These are phyloP conservation scores for Euphorbia lathyris DNA, from an alignment of 345 rosid genomes.

Conservation along the genomic window DNA sequence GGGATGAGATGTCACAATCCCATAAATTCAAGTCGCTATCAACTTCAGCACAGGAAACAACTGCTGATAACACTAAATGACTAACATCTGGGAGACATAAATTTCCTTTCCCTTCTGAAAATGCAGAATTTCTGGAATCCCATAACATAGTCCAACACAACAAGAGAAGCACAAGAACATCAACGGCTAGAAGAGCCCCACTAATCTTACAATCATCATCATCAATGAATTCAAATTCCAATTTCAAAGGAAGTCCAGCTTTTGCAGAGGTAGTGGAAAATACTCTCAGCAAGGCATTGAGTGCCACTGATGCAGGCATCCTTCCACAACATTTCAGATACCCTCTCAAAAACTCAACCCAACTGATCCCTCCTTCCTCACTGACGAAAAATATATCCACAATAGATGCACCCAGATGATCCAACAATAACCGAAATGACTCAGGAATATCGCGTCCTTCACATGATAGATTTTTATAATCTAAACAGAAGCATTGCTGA, in stretches of 20 bases:
- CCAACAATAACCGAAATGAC: slow-evolving; percentile 46
- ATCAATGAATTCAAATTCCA: slow-evolving; percentile 55
- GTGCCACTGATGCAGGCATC: slow-evolving; percentile 53
- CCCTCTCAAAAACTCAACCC: slow-evolving; percentile 75
- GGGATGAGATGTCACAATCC: slow-evolving; percentile 47
- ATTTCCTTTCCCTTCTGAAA: slow-evolving; percentile 18
- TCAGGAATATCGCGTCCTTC: slow-evolving; percentile 43
- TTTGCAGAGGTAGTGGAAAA: slow-evolving; percentile 31
- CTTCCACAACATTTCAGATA: slow-evolving; percentile 78
- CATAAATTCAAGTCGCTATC: slow-evolving; percentile 47
- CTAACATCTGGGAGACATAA: slow-evolving; percentile 59
- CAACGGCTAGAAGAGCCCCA: slow-evolving; percentile 47
- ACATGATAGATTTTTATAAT: slow-evolving; percentile 32
- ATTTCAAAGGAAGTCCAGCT: slow-evolving; percentile 44
- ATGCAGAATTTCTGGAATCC: slow-evolving; percentile 35
- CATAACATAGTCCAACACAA: slow-evolving; percentile 76
- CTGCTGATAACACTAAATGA: slow-evolving; percentile 60
- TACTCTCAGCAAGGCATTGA: slow-evolving; percentile 54
- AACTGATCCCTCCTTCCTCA: slow-evolving; percentile 50
- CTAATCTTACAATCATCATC: slow-evolving; percentile 66
- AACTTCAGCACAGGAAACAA: slow-evolving; percentile 53
- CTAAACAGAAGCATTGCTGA: slow-evolving; percentile 62
- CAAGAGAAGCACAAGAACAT: slow-evolving; percentile 59
- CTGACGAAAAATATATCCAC: slow-evolving; percentile 57
- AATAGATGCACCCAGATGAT: slow-evolving; percentile 59